Conservation (phyloP, 495 filamentous ascomycete genomes). For the Trichoderma virens region DNA sequence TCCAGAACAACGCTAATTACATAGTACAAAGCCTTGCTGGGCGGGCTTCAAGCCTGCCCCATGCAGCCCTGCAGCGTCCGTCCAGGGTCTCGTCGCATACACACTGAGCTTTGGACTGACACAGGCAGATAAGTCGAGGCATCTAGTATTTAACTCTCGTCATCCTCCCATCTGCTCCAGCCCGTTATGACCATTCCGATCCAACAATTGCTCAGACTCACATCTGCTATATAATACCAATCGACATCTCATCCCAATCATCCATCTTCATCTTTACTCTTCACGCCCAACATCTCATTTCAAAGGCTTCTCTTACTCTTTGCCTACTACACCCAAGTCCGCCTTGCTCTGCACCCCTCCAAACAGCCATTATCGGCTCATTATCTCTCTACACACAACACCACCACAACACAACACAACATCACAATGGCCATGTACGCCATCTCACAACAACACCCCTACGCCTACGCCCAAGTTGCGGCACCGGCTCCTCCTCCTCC, state of each 20-base stretch:
- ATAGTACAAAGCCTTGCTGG: conserved; percentile 6
- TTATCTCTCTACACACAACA: too few species aligned
- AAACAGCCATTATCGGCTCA: too few species aligned
- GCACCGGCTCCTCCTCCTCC: conserved; percentile 24
- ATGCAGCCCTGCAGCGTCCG: conserved; percentile 5
- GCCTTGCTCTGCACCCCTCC: background rate
- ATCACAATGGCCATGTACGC: conserved; percentile 29
- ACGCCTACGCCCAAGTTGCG: conserved; percentile 31
- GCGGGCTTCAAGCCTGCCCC: conserved; percentile 5
- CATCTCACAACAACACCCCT: conserved; percentile 35
- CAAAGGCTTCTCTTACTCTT: background rate
- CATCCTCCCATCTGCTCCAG: conserved; percentile 8
- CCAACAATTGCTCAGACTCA: background rate
- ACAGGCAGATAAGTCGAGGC: conserved; percentile 1
- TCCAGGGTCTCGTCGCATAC: background rate
- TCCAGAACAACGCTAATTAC: background rate
- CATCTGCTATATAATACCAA: conserved; percentile 7
- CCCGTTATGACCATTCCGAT: conserved; percentile 6
- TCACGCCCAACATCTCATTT: background rate
- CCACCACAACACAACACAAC: conserved; percentile 12
- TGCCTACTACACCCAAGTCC: background rate
- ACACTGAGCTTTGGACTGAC: background rate
- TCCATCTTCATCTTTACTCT: background rate
- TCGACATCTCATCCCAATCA: conserved; percentile 1
- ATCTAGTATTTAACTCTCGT: conserved; percentile 7